These are phyloP conservation scores for Arctium minus DNA, from an alignment of 129 eudicot species.

Conservation along the genomic window DNA sequence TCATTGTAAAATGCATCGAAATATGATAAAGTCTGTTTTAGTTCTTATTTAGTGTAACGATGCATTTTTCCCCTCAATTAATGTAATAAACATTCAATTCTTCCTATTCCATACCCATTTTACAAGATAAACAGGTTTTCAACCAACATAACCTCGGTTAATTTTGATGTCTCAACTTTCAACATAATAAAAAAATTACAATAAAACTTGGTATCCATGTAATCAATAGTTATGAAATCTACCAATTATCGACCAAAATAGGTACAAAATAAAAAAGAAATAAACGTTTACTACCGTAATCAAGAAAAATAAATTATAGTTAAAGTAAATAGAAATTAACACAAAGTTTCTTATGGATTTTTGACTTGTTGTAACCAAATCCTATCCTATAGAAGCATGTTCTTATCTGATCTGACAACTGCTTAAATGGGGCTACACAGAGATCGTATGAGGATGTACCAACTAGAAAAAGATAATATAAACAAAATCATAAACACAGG, in stretches of 20 bases:
- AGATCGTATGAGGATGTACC: background rate
- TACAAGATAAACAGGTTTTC: background rate
- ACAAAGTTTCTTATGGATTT: background rate
- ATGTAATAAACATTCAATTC: background rate
- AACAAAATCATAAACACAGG: background rate
- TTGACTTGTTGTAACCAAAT: background rate
- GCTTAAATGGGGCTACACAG: background rate
- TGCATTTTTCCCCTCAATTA: background rate
- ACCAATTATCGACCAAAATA: background rate
- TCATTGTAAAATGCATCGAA: background rate
- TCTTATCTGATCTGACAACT: background rate
- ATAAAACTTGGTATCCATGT: background rate
- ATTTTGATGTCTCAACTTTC: background rate
- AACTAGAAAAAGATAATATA: constrained; percentile 18
- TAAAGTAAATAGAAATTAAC: background rate
- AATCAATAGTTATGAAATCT: no score
- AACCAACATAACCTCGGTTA: background rate
- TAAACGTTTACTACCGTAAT: background rate
- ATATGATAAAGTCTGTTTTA: no score
- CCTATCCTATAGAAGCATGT: background rate
- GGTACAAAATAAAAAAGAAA: no score
- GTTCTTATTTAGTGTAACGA: background rate
- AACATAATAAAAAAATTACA: no score
- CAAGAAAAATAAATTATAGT: background rate
- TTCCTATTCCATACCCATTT: background rate